Evolutionary conservation across 164 flowering plant genomes (phyloP).

Genomic region (Annona squamosa): DNA sequence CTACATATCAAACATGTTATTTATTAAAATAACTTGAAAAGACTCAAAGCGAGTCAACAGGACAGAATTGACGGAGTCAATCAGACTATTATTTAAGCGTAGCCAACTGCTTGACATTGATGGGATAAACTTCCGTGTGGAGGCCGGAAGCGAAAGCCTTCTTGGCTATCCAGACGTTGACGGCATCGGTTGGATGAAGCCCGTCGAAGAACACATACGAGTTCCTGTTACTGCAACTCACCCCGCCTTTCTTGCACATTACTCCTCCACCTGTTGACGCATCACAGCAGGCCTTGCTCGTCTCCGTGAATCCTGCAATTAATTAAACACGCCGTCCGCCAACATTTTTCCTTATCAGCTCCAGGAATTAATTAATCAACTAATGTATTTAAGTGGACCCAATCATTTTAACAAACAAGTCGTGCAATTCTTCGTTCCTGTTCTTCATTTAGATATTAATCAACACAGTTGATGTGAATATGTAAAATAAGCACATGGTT

Average conservation of each 20-base stretch:
- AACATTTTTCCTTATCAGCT: not conserved
- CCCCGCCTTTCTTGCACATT: slow-evolving; percentile 40
- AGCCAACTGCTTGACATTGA: slow-evolving; percentile 35
- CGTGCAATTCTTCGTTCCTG: too few species aligned
- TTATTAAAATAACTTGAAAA: too few species aligned
- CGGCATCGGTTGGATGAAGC: slow-evolving; percentile 58
- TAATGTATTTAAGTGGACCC: too few species aligned
- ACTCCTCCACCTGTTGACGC: slow-evolving; percentile 30
- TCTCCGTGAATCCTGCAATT: slow-evolving; percentile 39
- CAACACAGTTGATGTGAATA: too few species aligned
- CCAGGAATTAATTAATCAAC: not conserved
- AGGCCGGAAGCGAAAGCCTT: slow-evolving; percentile 43
- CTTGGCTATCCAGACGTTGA: slow-evolving; percentile 34
- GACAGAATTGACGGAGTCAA: too few species aligned
- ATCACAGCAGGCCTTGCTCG: slow-evolving; percentile 43
- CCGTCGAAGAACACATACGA: slow-evolving; percentile 57
- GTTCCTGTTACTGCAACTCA: slow-evolving; percentile 29
- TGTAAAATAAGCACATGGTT: too few species aligned
- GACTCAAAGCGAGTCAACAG: too few species aligned
- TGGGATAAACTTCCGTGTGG: slow-evolving; percentile 42
- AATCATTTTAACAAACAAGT: too few species aligned
- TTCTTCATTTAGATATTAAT: too few species aligned
- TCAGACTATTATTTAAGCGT: not conserved
- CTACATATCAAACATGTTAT: too few species aligned
- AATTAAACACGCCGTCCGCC: not conserved